A percentile compares a stretch with the other conserved stretches of the same genome.
phyloP scores from a whole-genome alignment of 352 stramenopile species.

The Paralagenidium karlingii region DNA sequence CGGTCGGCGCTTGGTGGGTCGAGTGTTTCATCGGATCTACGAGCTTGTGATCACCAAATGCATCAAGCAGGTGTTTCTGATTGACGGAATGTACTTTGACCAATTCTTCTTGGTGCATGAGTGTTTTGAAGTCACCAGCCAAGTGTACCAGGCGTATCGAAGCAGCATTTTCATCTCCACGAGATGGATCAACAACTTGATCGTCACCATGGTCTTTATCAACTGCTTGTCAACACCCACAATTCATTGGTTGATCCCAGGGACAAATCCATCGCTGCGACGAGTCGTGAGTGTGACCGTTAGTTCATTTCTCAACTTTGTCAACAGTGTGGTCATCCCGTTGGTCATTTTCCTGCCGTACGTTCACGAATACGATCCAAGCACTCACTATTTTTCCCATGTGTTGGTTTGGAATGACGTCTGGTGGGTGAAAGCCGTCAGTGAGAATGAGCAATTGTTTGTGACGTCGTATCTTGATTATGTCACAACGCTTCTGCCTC shows the following conservation, averaged over 20 bases:
- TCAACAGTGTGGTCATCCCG: constrained; percentile 11
- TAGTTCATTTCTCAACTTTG: constrained; percentile 8
- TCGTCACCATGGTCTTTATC: constrained; percentile 4
- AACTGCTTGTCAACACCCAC: constrained; percentile 10
- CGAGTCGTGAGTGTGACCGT: constrained; percentile 5
- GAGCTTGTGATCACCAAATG: too few species aligned
- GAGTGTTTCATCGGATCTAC: too few species aligned
- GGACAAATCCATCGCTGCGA: not conserved
- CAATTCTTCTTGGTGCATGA: constrained; percentile 7
- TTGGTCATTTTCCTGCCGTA: constrained; percentile 5
- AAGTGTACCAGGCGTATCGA: constrained; percentile 8
- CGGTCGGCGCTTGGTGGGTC: too few species aligned
- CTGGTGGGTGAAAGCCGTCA: constrained; percentile 8
- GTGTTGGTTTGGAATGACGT: too few species aligned
- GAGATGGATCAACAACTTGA: constrained; percentile 7
- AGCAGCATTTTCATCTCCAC: constrained; percentile 9
- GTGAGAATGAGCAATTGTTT: constrained; percentile 8
- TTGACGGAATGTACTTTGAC: constrained; percentile 13
- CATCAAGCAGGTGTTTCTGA: too few species aligned
- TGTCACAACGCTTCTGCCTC: constrained; percentile 8
- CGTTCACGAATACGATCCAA: too few species aligned
- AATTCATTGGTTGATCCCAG: not conserved
- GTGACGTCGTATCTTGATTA: constrained; percentile 5
- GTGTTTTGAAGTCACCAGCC: constrained; percentile 8
- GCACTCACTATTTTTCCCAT: too few species aligned